Conservation (phyloP, 2,329 filamentous ascomycete species). For the Aspergillus tanneri region DNA sequence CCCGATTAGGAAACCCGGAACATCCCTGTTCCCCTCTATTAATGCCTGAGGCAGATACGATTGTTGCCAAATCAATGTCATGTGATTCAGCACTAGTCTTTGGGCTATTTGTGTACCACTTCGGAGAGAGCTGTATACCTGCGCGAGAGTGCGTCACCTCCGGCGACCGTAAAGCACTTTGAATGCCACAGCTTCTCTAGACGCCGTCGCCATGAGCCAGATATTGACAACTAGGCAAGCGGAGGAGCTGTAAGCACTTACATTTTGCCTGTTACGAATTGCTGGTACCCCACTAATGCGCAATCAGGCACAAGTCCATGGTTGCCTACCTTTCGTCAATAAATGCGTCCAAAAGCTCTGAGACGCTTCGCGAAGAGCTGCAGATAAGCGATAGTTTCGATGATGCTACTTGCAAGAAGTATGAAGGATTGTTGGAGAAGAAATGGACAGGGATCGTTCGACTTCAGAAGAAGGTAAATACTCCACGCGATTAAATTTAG, state of each 20-base stretch:
- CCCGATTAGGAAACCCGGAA: no score
- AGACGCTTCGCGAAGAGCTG: slow-evolving; percentile 74
- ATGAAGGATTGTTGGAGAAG: slow-evolving; percentile 90
- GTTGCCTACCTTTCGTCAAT: slow-evolving; percentile 80
- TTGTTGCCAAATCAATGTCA: no score
- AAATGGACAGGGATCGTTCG: slow-evolving; percentile 97
- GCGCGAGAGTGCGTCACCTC: no score
- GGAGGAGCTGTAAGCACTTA: slow-evolving; percentile 73
- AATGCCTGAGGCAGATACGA: no score
- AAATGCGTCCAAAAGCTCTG: slow-evolving; percentile 67
- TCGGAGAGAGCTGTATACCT: no score
- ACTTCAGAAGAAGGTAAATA: slow-evolving; percentile 83
- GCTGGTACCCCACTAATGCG: slow-evolving; percentile 4
- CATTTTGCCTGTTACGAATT: slow-evolving; percentile 1
- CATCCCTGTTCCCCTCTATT: no score
- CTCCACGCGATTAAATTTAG: not conserved
- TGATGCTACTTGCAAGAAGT: slow-evolving; percentile 82
- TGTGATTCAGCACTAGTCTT: no score
- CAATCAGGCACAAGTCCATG: slow-evolving; percentile 80
- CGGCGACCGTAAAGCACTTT: no score
- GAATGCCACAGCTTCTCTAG: no score
- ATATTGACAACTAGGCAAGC: slow-evolving; percentile 77
- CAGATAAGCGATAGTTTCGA: slow-evolving; percentile 63
- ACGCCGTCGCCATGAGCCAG: slow-evolving; percentile 60
- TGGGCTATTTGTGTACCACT: no score